phyloP scores from a whole-genome alignment of 2,329 filamentous ascomycete genomes.

The Annulohypoxylon truncatum region DNA sequence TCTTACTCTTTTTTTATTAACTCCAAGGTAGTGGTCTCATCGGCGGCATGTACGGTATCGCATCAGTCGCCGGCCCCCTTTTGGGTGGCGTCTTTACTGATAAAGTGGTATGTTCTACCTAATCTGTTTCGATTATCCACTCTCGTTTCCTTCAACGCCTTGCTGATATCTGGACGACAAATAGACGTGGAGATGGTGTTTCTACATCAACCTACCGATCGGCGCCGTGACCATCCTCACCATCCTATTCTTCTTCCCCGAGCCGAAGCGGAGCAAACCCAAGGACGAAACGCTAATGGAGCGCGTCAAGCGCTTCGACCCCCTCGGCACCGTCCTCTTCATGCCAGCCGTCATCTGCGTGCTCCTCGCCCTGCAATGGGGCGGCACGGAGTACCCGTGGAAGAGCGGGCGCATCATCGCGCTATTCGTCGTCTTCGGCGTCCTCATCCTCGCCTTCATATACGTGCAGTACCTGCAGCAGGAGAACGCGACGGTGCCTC shows the following conservation, averaged over 20 bases:
- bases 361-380: constrained; percentile 61
- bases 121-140: not conserved
- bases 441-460: constrained; percentile 51
- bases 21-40: constrained; percentile 38
- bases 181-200: constrained; percentile 50
- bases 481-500: constrained; percentile 56
- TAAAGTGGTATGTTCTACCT: constrained; percentile 45
- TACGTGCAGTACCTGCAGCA: constrained; percentile 51
- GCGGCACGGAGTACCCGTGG: constrained; percentile 54
- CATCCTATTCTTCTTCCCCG: constrained; percentile 45
- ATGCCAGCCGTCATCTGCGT: constrained; percentile 56
- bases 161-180: not conserved
- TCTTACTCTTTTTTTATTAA: not conserved
- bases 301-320: constrained; percentile 46
- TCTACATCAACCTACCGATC: constrained; percentile 51
- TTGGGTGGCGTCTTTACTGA: constrained; percentile 51
- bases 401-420: constrained; percentile 50
- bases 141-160: not conserved
- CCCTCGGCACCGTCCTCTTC: constrained; percentile 45
- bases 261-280: constrained; percentile 19
- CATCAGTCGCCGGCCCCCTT: constrained; percentile 50
- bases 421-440: constrained; percentile 49
- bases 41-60: constrained; percentile 55
- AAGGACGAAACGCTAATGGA: constrained; percentile 30
- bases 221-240: constrained; percentile 45